These are phyloP conservation scores for Solanum verrucosum DNA, from an alignment of 257 asterid genomes.

Conservation along the genomic window DNA sequence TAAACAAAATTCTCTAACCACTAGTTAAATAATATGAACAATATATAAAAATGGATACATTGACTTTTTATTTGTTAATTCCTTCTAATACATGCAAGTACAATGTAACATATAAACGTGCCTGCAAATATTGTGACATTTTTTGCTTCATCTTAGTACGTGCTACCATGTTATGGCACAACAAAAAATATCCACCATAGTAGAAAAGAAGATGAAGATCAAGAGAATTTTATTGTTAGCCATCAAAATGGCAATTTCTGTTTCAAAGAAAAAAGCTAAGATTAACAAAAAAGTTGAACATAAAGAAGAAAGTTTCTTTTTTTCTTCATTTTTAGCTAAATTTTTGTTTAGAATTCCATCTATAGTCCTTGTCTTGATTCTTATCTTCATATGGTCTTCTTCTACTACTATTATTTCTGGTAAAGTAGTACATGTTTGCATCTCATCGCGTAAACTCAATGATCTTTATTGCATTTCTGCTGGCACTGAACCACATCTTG, in stretches of 20 bases:
- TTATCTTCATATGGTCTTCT: conserved; percentile 54
- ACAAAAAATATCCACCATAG: not conserved
- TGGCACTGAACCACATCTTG: conserved; percentile 40
- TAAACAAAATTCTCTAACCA: not conserved
- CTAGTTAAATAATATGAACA: not conserved
- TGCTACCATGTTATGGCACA: conserved; percentile 15
- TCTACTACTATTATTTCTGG: conserved; percentile 46
- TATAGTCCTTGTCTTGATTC: conserved; percentile 21
- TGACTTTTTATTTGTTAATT: not conserved
- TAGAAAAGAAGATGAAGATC: not conserved
- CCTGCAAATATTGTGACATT: not conserved
- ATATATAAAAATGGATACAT: not conserved
- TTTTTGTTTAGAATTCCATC: conserved; percentile 24
- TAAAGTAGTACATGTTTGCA: conserved; percentile 41
- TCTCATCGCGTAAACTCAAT: conserved; percentile 51
- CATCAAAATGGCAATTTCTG: conserved; percentile 21
- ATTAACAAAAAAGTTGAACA: conserved; percentile 13
- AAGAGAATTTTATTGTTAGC: not conserved
- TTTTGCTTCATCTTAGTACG: not conserved
- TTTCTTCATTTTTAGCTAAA: conserved; percentile 19
- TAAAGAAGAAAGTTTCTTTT: conserved; percentile 8
- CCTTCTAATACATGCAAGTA: not conserved
- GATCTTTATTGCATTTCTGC: conserved; percentile 56
- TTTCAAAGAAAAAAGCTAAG: conserved; percentile 34
- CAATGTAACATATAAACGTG: not conserved